These are phyloP conservation scores for Passalora sequoiae DNA, from an alignment of 2,329 filamentous ascomycete species.

Conservation along the genomic window DNA sequence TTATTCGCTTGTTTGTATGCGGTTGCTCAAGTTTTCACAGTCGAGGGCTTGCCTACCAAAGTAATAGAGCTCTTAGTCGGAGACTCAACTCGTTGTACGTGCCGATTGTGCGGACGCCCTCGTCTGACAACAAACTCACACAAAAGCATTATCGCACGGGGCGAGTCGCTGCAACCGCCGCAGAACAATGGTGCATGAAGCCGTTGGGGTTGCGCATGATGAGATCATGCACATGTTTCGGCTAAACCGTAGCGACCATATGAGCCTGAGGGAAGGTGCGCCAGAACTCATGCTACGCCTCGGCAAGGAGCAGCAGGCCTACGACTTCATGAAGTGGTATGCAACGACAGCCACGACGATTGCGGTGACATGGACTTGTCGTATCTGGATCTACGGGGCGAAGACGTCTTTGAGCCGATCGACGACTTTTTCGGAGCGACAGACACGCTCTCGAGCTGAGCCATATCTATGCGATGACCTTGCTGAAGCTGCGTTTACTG, in stretches of 20 bases:
- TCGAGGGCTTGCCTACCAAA: too few relatives aligned
- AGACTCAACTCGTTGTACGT: too few relatives aligned
- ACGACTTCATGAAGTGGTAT: constrained; percentile 13
- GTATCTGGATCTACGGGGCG: constrained; percentile 6
- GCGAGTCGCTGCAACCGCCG: too few relatives aligned
- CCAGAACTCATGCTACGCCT: constrained; percentile 9
- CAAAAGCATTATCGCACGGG: too few relatives aligned
- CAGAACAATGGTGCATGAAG: too few relatives aligned
- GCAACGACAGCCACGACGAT: constrained; percentile 5
- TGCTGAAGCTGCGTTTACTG: constrained; percentile 9
- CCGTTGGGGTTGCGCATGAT: neutral
- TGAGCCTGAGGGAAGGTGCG: constrained; percentile 4
- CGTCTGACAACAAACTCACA: too few relatives aligned
- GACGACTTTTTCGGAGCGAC: neutral
- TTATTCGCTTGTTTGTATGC: too few relatives aligned
- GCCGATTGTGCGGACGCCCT: too few relatives aligned
- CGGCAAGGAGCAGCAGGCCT: constrained; percentile 10
- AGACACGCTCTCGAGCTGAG: neutral
- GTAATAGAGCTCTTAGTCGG: too few relatives aligned
- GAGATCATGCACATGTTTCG: constrained; percentile 2
- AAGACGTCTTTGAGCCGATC: constrained; percentile 6
- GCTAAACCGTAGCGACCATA: constrained; percentile 11
- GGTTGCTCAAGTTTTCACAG: too few relatives aligned
- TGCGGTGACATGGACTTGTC: constrained; percentile 4
- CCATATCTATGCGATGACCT: neutral